A percentile compares a stretch with the other conserved stretches of the same genome.
These are phyloP conservation scores for Naganishia vishniacii DNA, from an alignment of 768 basidiomycete species.

Conservation along the genomic window DNA sequence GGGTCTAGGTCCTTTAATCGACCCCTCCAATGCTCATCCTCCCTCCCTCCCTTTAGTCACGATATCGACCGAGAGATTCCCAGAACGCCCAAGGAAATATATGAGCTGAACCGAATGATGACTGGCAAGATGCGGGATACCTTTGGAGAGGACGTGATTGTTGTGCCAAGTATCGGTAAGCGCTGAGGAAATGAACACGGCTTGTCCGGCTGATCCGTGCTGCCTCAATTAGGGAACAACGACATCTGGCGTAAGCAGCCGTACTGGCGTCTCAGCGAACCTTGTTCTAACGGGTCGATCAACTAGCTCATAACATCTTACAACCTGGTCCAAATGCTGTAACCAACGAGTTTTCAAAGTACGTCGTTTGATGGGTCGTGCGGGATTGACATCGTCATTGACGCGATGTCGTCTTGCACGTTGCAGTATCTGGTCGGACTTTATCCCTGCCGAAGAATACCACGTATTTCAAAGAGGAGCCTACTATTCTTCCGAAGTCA, in stretches of 20 bases:
- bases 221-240: constrained; percentile 66
- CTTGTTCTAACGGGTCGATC: constrained; percentile 64
- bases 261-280: constrained; percentile 23
- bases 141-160: constrained; percentile 66
- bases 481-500: constrained; percentile 73
- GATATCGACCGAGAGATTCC: constrained; percentile 78
- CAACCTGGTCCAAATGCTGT: constrained; percentile 47
- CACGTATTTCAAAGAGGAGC: constrained; percentile 84
- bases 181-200: constrained; percentile 51
- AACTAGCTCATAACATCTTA: constrained; percentile 49
- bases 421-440: constrained; percentile 68
- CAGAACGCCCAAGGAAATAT: constrained; percentile 73
- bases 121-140: constrained; percentile 65
- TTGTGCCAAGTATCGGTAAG: constrained; percentile 63
- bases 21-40: neutral
- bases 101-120: constrained; percentile 63
- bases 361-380: constrained; percentile 36
- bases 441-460: constrained; percentile 70
- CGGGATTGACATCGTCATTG: neutral
- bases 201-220: constrained; percentile 36
- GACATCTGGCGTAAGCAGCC: constrained; percentile 70
- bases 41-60: constrained; percentile 55
- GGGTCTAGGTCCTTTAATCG: constrained; percentile 30
- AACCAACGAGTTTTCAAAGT: constrained; percentile 63
- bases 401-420: constrained; percentile 12